These are phyloP conservation scores for Phlegmacium glaucopus DNA, from an alignment of 768 basidiomycete genomes.

Conservation along the genomic window DNA sequence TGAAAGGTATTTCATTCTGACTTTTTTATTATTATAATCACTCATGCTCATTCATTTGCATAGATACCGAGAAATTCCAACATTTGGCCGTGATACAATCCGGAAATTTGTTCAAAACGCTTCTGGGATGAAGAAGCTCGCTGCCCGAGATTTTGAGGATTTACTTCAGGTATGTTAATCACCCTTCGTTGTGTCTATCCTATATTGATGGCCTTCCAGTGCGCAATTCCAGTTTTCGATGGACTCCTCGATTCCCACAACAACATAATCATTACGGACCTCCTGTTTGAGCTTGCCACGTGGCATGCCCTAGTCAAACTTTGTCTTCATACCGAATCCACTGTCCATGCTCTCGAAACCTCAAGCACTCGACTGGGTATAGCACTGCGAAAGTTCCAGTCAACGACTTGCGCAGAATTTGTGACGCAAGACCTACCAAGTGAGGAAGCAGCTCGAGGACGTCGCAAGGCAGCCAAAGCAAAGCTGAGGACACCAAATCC, in stretches of 20 bases:
- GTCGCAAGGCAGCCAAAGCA: constrained; percentile 12
- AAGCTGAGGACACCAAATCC: not conserved
- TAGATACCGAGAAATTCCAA: constrained; percentile 12
- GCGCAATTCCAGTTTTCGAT: constrained; percentile 26
- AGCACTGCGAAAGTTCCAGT: constrained; percentile 18
- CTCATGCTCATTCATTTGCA: not conserved
- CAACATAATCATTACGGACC: constrained; percentile 15
- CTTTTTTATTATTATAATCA: not conserved
- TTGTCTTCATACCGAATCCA: constrained; percentile 23
- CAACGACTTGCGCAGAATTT: constrained; percentile 16
- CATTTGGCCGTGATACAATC: constrained; percentile 24
- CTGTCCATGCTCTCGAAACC: constrained; percentile 13
- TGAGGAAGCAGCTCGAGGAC: constrained; percentile 23
- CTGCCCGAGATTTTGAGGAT: constrained; percentile 35
- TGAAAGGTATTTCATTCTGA: constrained; percentile 13
- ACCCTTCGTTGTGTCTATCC: not conserved
- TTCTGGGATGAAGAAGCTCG: constrained; percentile 17
- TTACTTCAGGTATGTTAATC: constrained; percentile 28
- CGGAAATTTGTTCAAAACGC: constrained; percentile 4
- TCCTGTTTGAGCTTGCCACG: constrained; percentile 25
- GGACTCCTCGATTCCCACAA: constrained; percentile 27
- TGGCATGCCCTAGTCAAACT: constrained; percentile 37
- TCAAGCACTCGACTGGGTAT: constrained; percentile 20
- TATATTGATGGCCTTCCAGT: constrained; percentile 11
- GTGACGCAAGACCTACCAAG: constrained; percentile 26